A percentile compares a stretch with the other conserved stretches of the same genome.
phyloP scores from a whole-genome alignment of 2,329 filamentous ascomycete genomes.

The Chrysosphaeria jannelii region DNA sequence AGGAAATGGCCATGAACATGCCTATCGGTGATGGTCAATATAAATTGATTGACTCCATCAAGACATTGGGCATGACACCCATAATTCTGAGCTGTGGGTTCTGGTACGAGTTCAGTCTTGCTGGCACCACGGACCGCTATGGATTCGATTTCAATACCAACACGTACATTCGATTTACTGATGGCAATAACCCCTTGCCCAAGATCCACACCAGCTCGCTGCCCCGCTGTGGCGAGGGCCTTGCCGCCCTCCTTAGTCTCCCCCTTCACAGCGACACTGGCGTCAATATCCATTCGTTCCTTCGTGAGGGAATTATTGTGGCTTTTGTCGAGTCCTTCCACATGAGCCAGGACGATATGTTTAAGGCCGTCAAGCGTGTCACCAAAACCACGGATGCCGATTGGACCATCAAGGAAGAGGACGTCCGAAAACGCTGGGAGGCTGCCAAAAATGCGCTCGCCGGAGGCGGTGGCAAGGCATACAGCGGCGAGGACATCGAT shows the following conservation, averaged over 20 bases:
- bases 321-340: conserved; percentile 24
- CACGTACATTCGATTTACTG: conserved; percentile 15
- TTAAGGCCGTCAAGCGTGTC: conserved; percentile 27
- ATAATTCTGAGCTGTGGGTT: conserved; percentile 14
- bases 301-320: conserved; percentile 10
- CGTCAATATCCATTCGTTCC: conserved; percentile 1
- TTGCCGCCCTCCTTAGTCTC: conserved; percentile 16
- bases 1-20: conserved; percentile 4
- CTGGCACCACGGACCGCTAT: conserved; percentile 5
- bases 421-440: too few relatives aligned
- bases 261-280: conserved; percentile 4
- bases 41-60: conserved; percentile 9
- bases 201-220: conserved; percentile 27
- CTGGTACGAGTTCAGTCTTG: conserved; percentile 22
- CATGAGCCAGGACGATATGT: conserved; percentile 31
- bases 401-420: too few relatives aligned
- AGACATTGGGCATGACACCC: conserved; percentile 8
- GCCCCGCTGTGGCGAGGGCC: conserved; percentile 15
- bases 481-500: too few relatives aligned
- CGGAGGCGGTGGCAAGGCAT: too few relatives aligned
- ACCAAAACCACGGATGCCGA: too few relatives aligned
- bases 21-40: conserved; percentile 4
- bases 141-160: conserved; percentile 7
- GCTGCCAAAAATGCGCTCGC: too few relatives aligned
- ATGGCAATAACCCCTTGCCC: conserved; percentile 23